Evolutionary conservation across 345 rosid species (phyloP).

Genomic region (Nasturtium officinale): DNA sequence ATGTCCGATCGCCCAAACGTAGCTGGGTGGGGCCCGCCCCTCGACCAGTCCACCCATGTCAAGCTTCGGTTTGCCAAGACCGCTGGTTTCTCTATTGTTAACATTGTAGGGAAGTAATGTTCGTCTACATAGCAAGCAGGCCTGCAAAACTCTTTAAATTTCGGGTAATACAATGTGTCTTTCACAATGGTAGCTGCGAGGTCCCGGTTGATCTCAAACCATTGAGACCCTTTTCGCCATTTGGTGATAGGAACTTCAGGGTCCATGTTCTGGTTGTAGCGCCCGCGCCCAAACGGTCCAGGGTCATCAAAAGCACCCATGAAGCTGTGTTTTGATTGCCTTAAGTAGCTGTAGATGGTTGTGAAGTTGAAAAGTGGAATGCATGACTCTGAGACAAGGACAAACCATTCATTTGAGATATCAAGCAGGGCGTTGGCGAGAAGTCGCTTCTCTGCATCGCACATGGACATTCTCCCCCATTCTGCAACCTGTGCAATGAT

Average conservation of each 20-base stretch:
- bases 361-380: slow-evolving; percentile 84
- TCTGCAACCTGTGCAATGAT: slow-evolving; percentile 60
- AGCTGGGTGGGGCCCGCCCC: slow-evolving; percentile 94
- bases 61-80: slow-evolving; percentile 79
- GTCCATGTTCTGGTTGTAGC: slow-evolving; percentile 71
- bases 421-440: slow-evolving; percentile 92
- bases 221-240: slow-evolving; percentile 96
- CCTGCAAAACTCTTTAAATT: slow-evolving; percentile 70
- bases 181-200: slow-evolving; percentile 70
- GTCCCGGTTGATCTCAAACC: slow-evolving; percentile 85
- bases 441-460: slow-evolving; percentile 92
- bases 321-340: slow-evolving; percentile 70
- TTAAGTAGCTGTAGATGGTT: slow-evolving; percentile 63
- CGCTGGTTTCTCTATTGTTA: slow-evolving; percentile 65
- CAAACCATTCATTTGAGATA: slow-evolving; percentile 79
- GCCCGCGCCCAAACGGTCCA: slow-evolving; percentile 85
- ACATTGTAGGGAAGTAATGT: slow-evolving; percentile 95
- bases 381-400: slow-evolving; percentile 95
- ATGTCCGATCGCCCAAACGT: slow-evolving; percentile 78
- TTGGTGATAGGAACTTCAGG: slow-evolving; percentile 74
- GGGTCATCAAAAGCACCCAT: slow-evolving; percentile 88
- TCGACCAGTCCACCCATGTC: slow-evolving; percentile 98
- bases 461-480: slow-evolving; percentile 99
- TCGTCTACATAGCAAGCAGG: slow-evolving; percentile 96
- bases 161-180: slow-evolving; percentile 65